Percentiles rank a stretch among this genome's conserved stretches.
These are phyloP conservation scores for Angomonas ambiguus DNA, from an alignment of 208 protist genomes.

Conservation along the genomic window DNA sequence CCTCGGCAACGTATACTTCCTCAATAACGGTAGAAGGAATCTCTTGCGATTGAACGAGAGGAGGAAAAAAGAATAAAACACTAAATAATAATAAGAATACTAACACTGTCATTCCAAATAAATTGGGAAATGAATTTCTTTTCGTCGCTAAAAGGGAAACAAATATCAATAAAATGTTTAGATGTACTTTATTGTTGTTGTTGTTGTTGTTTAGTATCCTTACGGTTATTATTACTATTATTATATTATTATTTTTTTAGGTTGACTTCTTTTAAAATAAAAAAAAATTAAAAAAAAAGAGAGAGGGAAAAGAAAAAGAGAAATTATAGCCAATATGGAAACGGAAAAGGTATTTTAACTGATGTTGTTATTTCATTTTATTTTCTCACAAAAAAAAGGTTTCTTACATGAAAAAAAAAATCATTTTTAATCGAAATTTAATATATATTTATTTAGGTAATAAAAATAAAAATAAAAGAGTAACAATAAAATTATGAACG, in stretches of 20 bases:
- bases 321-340: background rate
- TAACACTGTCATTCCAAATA: background rate
- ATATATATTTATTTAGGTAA: no score
- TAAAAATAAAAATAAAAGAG: no score
- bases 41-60: no score
- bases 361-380: constrained; percentile 1
- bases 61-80: constrained; percentile 5
- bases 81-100: background rate
- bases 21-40: background rate
- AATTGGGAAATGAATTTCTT: background rate
- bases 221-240: background rate
- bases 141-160: background rate
- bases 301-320: background rate
- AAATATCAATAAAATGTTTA: constrained; percentile 1
- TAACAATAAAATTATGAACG: no score
- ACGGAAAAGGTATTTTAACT: background rate
- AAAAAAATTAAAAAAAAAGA: background rate
- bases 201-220: background rate
- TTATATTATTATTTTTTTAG: background rate
- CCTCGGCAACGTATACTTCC: background rate
- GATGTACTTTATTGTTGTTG: background rate
- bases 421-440: no score
- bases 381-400: background rate
- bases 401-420: constrained; percentile 6
- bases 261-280: background rate